Evolutionary conservation across 345 rosid genomes (phyloP).

Genomic region (Jatropha curcas): DNA sequence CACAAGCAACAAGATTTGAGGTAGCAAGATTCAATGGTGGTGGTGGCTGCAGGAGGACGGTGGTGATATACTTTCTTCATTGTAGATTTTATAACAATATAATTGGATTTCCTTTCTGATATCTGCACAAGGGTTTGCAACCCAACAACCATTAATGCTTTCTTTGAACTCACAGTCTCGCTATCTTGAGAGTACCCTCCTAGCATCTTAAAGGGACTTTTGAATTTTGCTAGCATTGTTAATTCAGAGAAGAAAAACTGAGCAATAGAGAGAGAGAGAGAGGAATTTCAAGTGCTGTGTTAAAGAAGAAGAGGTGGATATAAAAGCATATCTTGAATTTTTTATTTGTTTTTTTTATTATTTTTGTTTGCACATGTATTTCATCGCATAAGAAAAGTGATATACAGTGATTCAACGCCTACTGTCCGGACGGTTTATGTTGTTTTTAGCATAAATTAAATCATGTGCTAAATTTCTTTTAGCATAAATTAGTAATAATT

Average conservation of each 20-base stretch:
- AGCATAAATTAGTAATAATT: too few species aligned
- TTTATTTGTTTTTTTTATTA: too few species aligned
- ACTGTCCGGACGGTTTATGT: too few species aligned
- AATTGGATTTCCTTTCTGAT: constrained; percentile 19
- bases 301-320: neutral
- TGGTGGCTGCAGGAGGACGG: neutral
- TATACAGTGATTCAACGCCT: too few species aligned
- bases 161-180: constrained; percentile 9
- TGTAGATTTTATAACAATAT: constrained; percentile 48
- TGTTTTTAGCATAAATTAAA: too few species aligned
- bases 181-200: neutral
- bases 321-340: neutral
- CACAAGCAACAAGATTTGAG: constrained; percentile 66
- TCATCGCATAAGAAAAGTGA: too few species aligned
- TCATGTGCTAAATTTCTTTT: too few species aligned
- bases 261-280: neutral
- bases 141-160: constrained; percentile 46
- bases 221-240: constrained; percentile 18
- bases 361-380: too few species aligned
- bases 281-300: neutral
- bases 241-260: neutral
- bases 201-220: constrained; percentile 16
- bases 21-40: constrained; percentile 30
- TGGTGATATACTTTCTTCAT: constrained; percentile 17
- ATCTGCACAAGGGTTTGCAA: constrained; percentile 46